Evolutionary conservation across 139 green algal species (phyloP), one percentile per base, ranked within the genome.

Genomic region (Monoraphidium neglectum): DNA sequence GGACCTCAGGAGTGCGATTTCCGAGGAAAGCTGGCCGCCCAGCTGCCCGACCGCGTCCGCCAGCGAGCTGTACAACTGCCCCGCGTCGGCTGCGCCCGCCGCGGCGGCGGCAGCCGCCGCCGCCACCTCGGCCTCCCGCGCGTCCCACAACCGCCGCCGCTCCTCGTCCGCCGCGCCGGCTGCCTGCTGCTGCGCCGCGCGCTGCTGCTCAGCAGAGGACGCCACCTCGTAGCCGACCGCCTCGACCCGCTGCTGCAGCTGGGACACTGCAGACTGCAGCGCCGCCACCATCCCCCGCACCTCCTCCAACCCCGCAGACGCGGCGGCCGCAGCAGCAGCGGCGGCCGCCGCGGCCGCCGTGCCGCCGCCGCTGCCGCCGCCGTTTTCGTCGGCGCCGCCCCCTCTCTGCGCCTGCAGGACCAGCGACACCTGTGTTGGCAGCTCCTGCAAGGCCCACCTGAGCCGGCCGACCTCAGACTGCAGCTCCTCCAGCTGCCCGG

Each of bases 231-330:
- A 13, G 4, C 47, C 63, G 5, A 72, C 26, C 33, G n/a, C 24
- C 21, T 26, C 32, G 5, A 79, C 35, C 24, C 71, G 62, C 47
- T 38, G 3, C 47, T 79, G 49, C 24, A 79, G 18, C 12, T 70
- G 57, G 4, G 38, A 40, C 26, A 33, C 67, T 15, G 35, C 36
- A 16, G 30, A 16, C 32, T 77, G 72, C 30, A 77, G 28, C 2
- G 28, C 6, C 32, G 16, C 21, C 37, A 77, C 57, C 40, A 77
- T 46, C 6, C 46, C n/a, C 30, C 35, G 23, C 0, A 77, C 60
- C 43, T 77, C 72, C 8, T 57, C 21, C 4, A 77, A 10, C 4
- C 72, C 72, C 26, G 70, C 70, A 33, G 54, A 38, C 4, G 70
- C 57, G 26, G 56, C 57, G 35, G 56, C 56, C 53, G 37, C 4